Evolutionary conservation across 345 rosid genomes (phyloP).

Genomic region (Sisymbrium irio): DNA sequence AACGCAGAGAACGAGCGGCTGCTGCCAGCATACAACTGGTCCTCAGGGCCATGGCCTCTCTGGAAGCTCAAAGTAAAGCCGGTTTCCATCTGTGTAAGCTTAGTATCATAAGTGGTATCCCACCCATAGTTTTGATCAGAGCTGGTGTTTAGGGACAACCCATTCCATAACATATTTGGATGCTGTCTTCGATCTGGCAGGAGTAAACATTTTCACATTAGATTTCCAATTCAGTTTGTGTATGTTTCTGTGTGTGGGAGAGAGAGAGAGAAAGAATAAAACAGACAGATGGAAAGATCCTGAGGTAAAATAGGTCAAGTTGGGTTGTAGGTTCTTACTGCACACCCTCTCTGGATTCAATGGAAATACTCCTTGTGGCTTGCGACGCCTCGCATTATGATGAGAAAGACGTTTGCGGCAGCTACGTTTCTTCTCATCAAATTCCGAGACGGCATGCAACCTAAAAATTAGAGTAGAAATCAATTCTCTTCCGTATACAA

Average conservation of each 20-base stretch:
- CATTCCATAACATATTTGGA: slow-evolving; percentile 50
- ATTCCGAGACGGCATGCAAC: slow-evolving; percentile 81
- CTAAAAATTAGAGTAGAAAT: slow-evolving; percentile 36
- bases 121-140: slow-evolving; percentile 39
- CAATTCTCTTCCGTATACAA: neutral
- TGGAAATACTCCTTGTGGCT: slow-evolving; percentile 63
- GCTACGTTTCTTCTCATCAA: slow-evolving; percentile 93
- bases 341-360: slow-evolving; percentile 46
- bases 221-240: neutral
- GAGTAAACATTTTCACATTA: neutral
- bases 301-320: slow-evolving; percentile 21
- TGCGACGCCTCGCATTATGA: slow-evolving; percentile 98
- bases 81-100: slow-evolving; percentile 48
- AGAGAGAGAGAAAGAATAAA: slow-evolving; percentile 10
- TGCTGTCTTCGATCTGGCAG: slow-evolving; percentile 65
- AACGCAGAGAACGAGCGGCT: slow-evolving; percentile 32
- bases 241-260: neutral
- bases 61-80: slow-evolving; percentile 41
- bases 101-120: slow-evolving; percentile 46
- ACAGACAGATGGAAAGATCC: slow-evolving; percentile 25
- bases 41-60: slow-evolving; percentile 45
- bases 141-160: slow-evolving; percentile 44
- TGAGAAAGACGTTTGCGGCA: slow-evolving; percentile 90
- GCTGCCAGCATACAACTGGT: slow-evolving; percentile 38
- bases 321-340: slow-evolving; percentile 17